A percentile compares a stretch with the other conserved stretches of the same genome.
Conservation (phyloP, 345 rosid genomes). For the Anacardium occidentale region DNA sequence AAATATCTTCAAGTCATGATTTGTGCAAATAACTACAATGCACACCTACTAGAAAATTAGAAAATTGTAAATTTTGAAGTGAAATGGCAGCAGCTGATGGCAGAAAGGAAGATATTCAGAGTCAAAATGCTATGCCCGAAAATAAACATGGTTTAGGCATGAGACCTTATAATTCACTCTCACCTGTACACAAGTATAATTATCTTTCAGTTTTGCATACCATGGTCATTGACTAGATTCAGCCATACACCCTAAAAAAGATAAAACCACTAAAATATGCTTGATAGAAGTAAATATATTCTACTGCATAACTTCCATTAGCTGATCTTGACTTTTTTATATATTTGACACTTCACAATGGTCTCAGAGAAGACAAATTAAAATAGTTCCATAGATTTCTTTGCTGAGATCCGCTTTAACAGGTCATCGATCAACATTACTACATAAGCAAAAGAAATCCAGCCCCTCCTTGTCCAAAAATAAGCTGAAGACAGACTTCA, state of each 20-base stretch:
- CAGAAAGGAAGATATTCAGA: background rate
- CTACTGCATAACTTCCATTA: background rate
- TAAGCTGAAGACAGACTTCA: constrained; percentile 58
- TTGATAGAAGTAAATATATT: constrained; percentile 40
- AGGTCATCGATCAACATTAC: constrained; percentile 83
- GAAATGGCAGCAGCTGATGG: background rate
- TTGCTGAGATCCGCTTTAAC: constrained; percentile 67
- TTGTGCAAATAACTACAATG: background rate
- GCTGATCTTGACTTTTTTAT: background rate
- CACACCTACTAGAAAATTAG: background rate
- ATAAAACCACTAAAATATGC: constrained; percentile 27
- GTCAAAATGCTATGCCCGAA: background rate
- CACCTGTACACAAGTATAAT: background rate
- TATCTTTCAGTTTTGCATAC: background rate
- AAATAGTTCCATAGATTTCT: constrained; percentile 83
- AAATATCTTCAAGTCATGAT: background rate
- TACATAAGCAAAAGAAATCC: constrained; percentile 51
- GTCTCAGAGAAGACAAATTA: constrained; percentile 54
- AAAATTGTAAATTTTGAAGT: background rate
- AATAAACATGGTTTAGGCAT: background rate
- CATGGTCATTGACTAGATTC: background rate
- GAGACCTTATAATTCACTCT: background rate
- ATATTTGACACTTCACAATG: background rate
- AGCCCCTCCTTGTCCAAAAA: constrained; percentile 58
- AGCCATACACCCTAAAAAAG: background rate